These are phyloP conservation scores for Cordyceps fumosorosea DNA, from an alignment of 2,329 filamentous ascomycete species.

Conservation along the genomic window DNA sequence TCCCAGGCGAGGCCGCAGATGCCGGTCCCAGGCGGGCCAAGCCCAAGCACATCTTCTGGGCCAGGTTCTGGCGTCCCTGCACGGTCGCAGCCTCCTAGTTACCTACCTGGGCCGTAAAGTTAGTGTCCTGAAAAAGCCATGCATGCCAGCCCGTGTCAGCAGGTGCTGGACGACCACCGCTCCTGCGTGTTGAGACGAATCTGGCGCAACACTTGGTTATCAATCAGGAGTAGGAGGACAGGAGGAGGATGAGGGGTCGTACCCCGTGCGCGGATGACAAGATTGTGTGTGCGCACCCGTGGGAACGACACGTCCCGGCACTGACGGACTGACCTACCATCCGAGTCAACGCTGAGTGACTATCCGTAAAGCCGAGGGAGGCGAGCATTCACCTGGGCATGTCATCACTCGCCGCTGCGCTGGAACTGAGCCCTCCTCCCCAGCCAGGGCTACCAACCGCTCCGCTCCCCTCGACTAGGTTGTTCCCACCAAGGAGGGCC, in stretches of 20 bases:
- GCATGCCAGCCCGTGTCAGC: constrained; percentile 1
- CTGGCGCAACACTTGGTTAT: background rate
- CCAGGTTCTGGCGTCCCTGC: background rate
- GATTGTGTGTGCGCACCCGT: background rate
- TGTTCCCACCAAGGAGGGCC: background rate
- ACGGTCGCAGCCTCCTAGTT: background rate
- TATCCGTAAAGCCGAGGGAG: too few relatives aligned
- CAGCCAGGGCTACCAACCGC: background rate
- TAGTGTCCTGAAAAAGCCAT: background rate
- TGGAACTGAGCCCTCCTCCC: background rate
- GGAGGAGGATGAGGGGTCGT: background rate
- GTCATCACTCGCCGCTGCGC: background rate
- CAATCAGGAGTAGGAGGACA: background rate
- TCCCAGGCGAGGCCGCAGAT: background rate
- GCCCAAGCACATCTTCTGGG: background rate
- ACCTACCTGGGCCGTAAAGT: background rate
- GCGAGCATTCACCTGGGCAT: background rate
- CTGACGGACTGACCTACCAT: background rate
- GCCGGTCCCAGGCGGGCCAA: background rate
- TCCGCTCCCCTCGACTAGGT: background rate
- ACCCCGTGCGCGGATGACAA: background rate
- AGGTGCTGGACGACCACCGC: background rate
- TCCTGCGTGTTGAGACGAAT: background rate
- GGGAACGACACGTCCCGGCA: background rate
- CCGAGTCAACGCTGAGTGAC: background rate